Conservation (phyloP, 495 filamentous ascomycete genomes). For the Lichenothelia convexa region DNA sequence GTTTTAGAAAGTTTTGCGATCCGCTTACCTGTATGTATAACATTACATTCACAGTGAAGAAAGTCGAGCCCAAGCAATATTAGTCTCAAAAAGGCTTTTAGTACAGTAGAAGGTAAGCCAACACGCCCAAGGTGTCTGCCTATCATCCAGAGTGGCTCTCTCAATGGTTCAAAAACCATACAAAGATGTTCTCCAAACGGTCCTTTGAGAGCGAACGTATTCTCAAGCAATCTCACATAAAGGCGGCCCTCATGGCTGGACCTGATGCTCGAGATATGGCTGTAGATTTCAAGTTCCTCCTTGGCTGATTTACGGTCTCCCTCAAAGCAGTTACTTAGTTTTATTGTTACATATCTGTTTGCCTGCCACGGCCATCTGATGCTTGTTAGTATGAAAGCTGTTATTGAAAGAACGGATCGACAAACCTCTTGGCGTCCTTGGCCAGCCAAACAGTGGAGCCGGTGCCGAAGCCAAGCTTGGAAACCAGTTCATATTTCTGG, state of each 20-base stretch:
- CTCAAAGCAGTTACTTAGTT: slow-evolving; percentile 19
- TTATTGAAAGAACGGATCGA: not conserved
- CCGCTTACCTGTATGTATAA: slow-evolving; percentile 4
- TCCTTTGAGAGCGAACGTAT: slow-evolving; percentile 3
- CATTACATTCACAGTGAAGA: slow-evolving; percentile 4
- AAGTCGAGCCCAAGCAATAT: slow-evolving; percentile 5
- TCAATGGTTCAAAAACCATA: slow-evolving; percentile 7
- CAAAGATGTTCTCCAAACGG: slow-evolving; percentile 5
- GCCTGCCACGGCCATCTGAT: slow-evolving; percentile 16
- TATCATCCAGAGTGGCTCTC: slow-evolving; percentile 6
- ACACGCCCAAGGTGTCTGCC: not conserved
- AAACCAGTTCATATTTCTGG: slow-evolving; percentile 28
- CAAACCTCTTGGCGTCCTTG: not conserved
- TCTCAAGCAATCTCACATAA: not conserved
- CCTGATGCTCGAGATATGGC: slow-evolving; percentile 1
- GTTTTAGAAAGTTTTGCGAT: not conserved
- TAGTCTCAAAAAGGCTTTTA: not conserved
- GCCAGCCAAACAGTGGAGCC: slow-evolving; percentile 29
- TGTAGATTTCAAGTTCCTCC: not conserved
- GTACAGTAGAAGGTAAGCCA: not conserved
- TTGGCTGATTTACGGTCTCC: not conserved
- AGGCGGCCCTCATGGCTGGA: not conserved
- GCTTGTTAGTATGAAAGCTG: not conserved
- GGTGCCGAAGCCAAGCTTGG: slow-evolving; percentile 35
- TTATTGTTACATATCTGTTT: slow-evolving; percentile 25